These are phyloP conservation scores for Endothia cerciana DNA, from an alignment of 2,329 filamentous ascomycete genomes.

Conservation along the genomic window DNA sequence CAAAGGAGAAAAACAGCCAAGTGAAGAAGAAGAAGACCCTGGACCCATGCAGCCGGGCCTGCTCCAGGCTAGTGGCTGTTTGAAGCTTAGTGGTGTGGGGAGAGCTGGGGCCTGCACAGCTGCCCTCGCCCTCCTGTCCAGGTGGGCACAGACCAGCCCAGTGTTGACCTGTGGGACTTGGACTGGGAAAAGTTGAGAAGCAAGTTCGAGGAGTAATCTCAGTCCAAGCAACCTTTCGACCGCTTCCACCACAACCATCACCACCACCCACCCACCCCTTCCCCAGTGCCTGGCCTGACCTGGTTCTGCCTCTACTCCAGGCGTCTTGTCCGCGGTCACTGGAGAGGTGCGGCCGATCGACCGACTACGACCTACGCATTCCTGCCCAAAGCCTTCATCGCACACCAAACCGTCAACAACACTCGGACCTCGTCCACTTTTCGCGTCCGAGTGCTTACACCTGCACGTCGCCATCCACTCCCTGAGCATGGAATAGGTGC, in stretches of 20 bases:
- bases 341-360: not conserved
- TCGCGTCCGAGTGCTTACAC: not conserved
- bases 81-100: conserved; percentile 25
- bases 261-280: too few species aligned
- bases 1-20: not conserved
- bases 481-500: conserved; percentile 27
- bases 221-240: conserved; percentile 35
- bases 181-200: conserved; percentile 34
- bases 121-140: not conserved
- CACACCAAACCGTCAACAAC: not conserved
- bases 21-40: not conserved
- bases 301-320: not conserved
- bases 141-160: conserved; percentile 16
- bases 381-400: not conserved
- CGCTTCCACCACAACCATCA: not conserved
- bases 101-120: conserved; percentile 25
- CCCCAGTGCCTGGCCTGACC: not conserved
- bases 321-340: not conserved
- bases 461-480: conserved; percentile 6
- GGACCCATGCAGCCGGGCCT: conserved; percentile 6
- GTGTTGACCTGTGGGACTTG: conserved; percentile 2
- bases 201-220: conserved; percentile 35
- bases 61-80: conserved; percentile 10
- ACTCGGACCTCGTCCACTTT: not conserved
- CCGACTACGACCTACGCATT: not conserved